Evolutionary conservation across 1,284 basidiomycete genomes (phyloP).

Genomic region (Anthracocystis walkeri): DNA sequence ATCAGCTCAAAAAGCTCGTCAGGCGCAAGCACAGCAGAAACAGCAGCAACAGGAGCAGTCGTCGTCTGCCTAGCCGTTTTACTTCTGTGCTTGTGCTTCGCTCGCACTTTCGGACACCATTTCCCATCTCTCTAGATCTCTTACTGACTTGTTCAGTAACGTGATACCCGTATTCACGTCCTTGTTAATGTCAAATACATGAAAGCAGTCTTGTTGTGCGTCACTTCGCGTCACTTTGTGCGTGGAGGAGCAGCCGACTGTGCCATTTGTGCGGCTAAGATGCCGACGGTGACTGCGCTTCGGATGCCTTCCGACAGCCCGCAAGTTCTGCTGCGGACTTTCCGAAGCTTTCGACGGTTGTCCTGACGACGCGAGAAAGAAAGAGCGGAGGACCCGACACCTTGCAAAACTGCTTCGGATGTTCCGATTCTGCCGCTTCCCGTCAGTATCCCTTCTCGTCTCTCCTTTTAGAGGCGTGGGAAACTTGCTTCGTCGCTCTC

Average conservation of each 20-base stretch:
- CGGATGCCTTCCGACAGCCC: conserved; percentile 5
- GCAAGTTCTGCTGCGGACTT: background rate
- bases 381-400: background rate
- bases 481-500: background rate
- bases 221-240: too few relatives aligned
- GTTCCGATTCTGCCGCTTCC: background rate
- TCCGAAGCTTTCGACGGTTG: background rate
- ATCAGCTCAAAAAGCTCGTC: conserved; percentile 27
- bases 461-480: background rate
- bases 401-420: background rate
- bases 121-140: background rate
- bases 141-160: background rate
- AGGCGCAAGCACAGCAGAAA: conserved; percentile 17
- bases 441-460: background rate
- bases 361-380: background rate
- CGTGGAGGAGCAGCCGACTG: background rate
- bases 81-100: background rate
- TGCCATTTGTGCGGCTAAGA: background rate
- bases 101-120: background rate
- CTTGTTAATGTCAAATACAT: background rate
- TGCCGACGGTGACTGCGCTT: background rate
- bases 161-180: background rate
- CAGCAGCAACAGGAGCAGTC: conserved; percentile 8
- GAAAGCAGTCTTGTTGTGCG: background rate
- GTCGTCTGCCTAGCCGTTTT: background rate